Percentiles rank a stretch among this genome's conserved stretches.
These are phyloP conservation scores for Arthroderma sp. DNA, from an alignment of 2,329 filamentous ascomycete genomes.

Conservation along the genomic window DNA sequence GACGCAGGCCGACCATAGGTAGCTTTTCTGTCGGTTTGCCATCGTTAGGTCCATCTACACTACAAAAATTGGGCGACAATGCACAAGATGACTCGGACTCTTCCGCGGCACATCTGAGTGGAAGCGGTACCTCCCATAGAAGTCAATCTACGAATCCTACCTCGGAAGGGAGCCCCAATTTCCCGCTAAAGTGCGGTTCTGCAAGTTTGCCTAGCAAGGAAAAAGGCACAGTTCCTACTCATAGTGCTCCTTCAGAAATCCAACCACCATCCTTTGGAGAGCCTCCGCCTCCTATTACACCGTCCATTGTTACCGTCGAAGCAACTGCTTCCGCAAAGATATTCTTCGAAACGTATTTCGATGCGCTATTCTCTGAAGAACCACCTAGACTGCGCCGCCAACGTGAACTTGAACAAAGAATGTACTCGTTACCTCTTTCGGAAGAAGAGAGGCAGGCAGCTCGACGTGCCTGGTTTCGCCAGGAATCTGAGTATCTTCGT, in stretches of 20 bases:
- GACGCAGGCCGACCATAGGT: slow-evolving; percentile 21
- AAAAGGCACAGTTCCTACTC: background rate
- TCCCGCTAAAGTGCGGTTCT: slow-evolving; percentile 12
- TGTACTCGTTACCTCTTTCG: slow-evolving; percentile 47
- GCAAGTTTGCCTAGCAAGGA: slow-evolving; percentile 5
- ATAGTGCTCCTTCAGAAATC: background rate
- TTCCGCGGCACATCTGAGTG: slow-evolving; percentile 21
- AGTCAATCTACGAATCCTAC: slow-evolving; percentile 27
- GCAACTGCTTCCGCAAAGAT: slow-evolving; percentile 69
- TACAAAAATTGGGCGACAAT: slow-evolving; percentile 20
- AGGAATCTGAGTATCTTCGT: slow-evolving; percentile 65
- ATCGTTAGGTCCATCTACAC: slow-evolving; percentile 8
- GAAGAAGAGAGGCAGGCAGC: slow-evolving; percentile 44
- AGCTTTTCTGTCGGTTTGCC: slow-evolving; percentile 20
- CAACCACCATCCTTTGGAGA: slow-evolving; percentile 7
- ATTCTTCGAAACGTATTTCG: slow-evolving; percentile 74
- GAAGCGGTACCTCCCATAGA: slow-evolving; percentile 22
- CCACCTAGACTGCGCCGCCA: slow-evolving; percentile 51
- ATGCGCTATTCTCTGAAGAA: slow-evolving; percentile 48
- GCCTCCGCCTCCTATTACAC: slow-evolving; percentile 13
- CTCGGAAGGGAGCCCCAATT: slow-evolving; percentile 23
- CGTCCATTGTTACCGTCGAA: slow-evolving; percentile 54
- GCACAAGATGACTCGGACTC: slow-evolving; percentile 25
- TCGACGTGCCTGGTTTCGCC: slow-evolving; percentile 48
- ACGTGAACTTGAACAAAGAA: slow-evolving; percentile 49